Base-by-base conservation (phyloP, 176 grass and related monocot genomes). In the Oryza coarctata region DNA sequence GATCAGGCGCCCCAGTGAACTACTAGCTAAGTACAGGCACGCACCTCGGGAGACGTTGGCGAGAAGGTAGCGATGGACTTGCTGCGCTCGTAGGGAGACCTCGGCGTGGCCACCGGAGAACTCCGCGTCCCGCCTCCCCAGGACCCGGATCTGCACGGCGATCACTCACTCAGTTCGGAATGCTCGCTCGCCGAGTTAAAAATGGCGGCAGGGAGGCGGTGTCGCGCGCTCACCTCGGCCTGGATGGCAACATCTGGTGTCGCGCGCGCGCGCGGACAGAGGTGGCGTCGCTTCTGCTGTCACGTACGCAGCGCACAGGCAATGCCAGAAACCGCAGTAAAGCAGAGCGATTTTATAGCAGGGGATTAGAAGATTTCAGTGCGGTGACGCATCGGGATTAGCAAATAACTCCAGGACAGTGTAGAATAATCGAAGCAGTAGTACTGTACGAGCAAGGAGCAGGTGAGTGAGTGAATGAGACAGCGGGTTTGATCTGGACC, bases 61-160 rank as follows among this genome's bases (percentile, higher is more conserved):
- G 81, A 66, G 68, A 55, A 68, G 22, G 75, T 71, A 80, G 66
- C 7, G 78, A 83, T 3, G 45, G 78, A 89, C 17, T 38, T 65
- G 73, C 83, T 89, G 73, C 88, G 88, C 83, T 82, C 65, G 83
- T 77, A 83, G 26, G 43, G 88, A 60, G 57, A 35, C 66, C 61
- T 27, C 12, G 22, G 41, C 12, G 44, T 17, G 43, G 72, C 31
- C 40, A 72, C 25, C 58, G 58, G 17, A 5, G 80, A 27, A 20
- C 45, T 69, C 79, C 27, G 63, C 20, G 62, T 29, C 15, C 22
- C 58, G 67, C 57, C 23, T 2, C 87, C 82, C 88, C 63, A 79
- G 35, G 87, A 77, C 57, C 71, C 23, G 7, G 87, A 89, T 71
- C 87, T 89, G 87, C 87, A 71, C 75, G 75, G 68, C 35, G 79